Base-by-base conservation (phyloP, 495 filamentous ascomycete species). In the Friedmanniomyces simplex region DNA sequence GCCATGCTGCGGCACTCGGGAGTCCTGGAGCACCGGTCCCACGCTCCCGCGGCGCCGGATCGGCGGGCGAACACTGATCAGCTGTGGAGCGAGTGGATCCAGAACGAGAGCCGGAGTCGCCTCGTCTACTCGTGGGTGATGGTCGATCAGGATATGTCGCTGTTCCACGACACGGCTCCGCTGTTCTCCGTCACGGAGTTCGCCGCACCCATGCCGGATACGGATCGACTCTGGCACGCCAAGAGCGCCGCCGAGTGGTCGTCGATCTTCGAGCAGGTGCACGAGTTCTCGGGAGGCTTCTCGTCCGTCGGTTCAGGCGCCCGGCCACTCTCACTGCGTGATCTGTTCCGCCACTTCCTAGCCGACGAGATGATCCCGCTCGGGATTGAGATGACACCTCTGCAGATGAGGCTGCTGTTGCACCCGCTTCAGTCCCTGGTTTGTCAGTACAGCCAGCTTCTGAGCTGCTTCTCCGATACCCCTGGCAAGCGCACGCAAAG, bases 91-190 rank as follows among this genome's bases (percentile, higher is more conserved):
- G 69, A 73, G 32, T 84, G 81, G 82, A 67, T 78, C 47, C 66
- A 77, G 55, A 69, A 74, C n/a, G 82, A 85, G 63, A 76, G 72
- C 32, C 69, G 74, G 59, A 81, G 80, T 63, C 75, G 81, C 75
- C 66, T 84, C 22, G 77, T 80, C 0, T 83, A 86, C 64, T 82
- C 80, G 37, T 84, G 81, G 73, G 77, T 82, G 24, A 80, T 83
- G 77, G 74, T 83, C 13, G 82, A 85, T 63, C 80, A 83, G 63
- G 82, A 85, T 58, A 71, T 84, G 24, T 77, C 78, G 51, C 69
- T 85, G 14, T 85, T 84, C 66, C 74, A 83, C 61, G 82, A 86
- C 59, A 74, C 73, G 7, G 73, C 72, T 0, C 78, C 80, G 2
- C 63, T 82, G 24, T 74, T 86, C 49, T 74, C 78, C 11, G 76